Conservation (phyloP, 2,329 filamentous ascomycete species). For the Triangularia setosa region DNA sequence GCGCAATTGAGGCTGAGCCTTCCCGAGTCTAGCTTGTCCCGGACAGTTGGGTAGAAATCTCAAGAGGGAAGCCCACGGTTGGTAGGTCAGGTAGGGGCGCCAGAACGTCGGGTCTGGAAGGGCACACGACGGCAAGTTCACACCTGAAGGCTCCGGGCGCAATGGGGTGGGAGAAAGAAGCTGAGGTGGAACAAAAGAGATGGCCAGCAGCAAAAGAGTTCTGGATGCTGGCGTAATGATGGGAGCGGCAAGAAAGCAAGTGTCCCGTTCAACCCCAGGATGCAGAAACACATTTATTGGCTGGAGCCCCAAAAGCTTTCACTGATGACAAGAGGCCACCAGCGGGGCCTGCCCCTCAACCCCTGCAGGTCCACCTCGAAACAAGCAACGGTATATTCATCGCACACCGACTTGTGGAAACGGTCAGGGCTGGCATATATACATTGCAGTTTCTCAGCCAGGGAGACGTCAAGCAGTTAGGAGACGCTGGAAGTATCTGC, state of each 20-base stretch:
- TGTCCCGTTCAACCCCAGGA: constrained; percentile 5
- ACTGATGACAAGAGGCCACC: constrained; percentile 10
- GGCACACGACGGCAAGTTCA: not conserved
- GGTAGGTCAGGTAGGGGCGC: too few species aligned
- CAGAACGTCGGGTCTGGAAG: not conserved
- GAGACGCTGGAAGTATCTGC: not conserved
- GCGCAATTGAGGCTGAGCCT: constrained; percentile 7
- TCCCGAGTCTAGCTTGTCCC: not conserved
- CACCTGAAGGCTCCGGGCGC: not conserved
- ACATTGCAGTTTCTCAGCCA: not conserved
- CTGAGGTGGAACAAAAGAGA: constrained; percentile 5
- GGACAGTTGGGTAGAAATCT: not conserved
- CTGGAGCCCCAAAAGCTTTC: constrained; percentile 5
- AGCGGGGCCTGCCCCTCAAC: constrained; percentile 8
- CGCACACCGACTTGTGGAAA: not conserved
- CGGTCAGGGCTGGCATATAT: not conserved
- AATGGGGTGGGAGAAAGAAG: not conserved
- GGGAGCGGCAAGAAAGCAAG: constrained; percentile 1
- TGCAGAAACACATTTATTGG: constrained; percentile 21
- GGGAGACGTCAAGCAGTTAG: not conserved
- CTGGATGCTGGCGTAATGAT: not conserved
- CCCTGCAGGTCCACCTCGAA: constrained; percentile 16
- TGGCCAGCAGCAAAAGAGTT: not conserved
- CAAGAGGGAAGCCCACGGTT: not conserved
- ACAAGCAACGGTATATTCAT: not conserved